Base-by-base conservation (phyloP, 345 rosid species). In the Aethionema arabicum region DNA sequence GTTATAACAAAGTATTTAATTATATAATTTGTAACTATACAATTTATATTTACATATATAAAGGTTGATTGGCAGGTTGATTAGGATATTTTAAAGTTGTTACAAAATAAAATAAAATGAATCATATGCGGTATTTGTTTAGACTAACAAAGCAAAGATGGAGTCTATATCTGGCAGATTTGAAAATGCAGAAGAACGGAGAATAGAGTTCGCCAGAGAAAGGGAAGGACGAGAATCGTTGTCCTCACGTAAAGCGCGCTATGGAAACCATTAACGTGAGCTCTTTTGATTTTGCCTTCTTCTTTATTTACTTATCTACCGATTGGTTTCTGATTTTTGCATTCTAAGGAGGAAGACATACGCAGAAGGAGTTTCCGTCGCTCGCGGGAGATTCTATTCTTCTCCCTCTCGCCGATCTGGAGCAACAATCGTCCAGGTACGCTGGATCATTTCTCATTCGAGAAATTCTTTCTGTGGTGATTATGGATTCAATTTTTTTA, bases 241-340 rank as follows among this genome's bases (percentile, higher is more conserved):
- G 65, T 29, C 56, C 41, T 43, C 7, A 70, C 74, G 69, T 4
- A 63, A 70, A 57, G 2, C 49, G 50, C 49, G 74, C 54, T 5
- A 48, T 33, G 54, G 32, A 41, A 50, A 42, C 51, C 32, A 46
- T 47, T 7, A 47, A 62, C 38, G 30, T 48, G 46, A 7, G 33
- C 36, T 53, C 43, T 55, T 32, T 56, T 8, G 4, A 7, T 32
- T 42, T 47, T 32, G 38, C 9, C 2, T 49, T 6, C 32, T 43
- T 35, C 5, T 35, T 59, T 57, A 63, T 70, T 56, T 70, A 70
- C 35, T 13, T 0, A 14, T 37, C 4, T 4, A 31, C 7, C 32
- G 4, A 41, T 63, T 49, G 47, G 38, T 42, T 2, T 0, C 62
- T 48, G 3, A 1, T 5, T 54, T 55, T 33, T 51, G 32, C 27